Evolutionary conservation across 2,329 filamentous ascomycete genomes (phyloP), one percentile per base, ranked within the genome.

Genomic region (Teratosphaeria zuluensis): DNA sequence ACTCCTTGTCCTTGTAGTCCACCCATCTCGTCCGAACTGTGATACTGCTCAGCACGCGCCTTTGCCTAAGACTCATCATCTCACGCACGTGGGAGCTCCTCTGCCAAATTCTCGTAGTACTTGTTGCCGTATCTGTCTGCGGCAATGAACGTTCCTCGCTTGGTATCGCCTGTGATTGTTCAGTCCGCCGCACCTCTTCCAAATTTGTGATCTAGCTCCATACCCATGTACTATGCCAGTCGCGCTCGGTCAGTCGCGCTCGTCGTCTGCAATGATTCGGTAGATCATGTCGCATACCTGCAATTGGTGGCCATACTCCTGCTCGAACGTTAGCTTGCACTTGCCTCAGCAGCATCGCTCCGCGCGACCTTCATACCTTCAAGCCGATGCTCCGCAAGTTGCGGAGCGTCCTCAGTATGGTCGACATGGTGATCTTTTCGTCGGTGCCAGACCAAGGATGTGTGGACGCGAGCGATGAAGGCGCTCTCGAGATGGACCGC

Each of bases 1-100:
- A 89, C 75, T 97, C 90, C 69, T 89, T 81, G 75, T 89, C 82
- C 78, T 90, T 92, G 81, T 95, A 99, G 76, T 97, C 92, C 64
- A 99, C 89, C 94, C 95, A 99, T 81, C 92, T 85, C 68, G 91
- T 96, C 71, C 92, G 88, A 69, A 96, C 91, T 94, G 68, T 21
- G 24, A 4, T 54, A 54, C 31, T 64, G 24, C 11, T 56, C 21
- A 62, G 32, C 16, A 14, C 53, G 58, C 57, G 59, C 56, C 12
- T 48, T 21, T 35, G 7, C 31, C 1, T 21, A 8, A 65, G 54
- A 59, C 55, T 28, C 33, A 14, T 32, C 35, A 14, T 16, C 8
- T 24, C n/a, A 69, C 87, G 73, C 80, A 95, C 90, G 80, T 59
- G 94, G 94, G 61, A 99, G 82, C 76, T 99, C 94, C 73, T 97